Evolutionary conservation across 1,139 yeast genomes (phyloP), one percentile per base, ranked within the genome.

Genomic region (Sugiyamaella grinbergsii): DNA sequence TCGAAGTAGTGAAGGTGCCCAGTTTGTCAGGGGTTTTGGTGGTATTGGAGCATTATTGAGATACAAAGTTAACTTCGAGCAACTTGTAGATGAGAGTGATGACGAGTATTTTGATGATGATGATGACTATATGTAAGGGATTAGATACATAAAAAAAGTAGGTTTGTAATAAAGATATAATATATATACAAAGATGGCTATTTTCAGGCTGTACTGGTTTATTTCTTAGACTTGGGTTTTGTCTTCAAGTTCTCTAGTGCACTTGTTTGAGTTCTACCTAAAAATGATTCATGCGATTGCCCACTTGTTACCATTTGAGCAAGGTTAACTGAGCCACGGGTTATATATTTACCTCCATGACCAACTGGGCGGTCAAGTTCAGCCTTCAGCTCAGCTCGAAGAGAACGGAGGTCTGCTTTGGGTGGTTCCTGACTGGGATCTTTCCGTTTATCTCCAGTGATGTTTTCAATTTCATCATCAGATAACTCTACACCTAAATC

Each of bases 1-100:
- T 75, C 84, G 88, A 73, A 87, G 96, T 33, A 85, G 95, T 47
- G 98, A 93, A 73, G 98, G 98, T 76, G 95, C 98, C 42, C 98
- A 93, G 76, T 93, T 93, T 71, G 95, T 86, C 56, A 87, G 84
- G 66, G 98, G 98, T 55, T 93, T 93, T 66, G 98, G 98, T 85
- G 98, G 98, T 75, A 81, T 93, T 61, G 98, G 98, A 71, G 97
- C 96, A 54, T 71, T 93, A 65, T 78, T 93, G 71, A 89, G 98
- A 76, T 93, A 93, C 75, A 90, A 90, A 74, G 94, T 93, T 62
- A 93, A 93, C 75, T 93, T 93, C 67, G 98, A 93, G 69, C 96
- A 89, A 76, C 80, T 93, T 70, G 86, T 75, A 44, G 96, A 90
- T 53, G 97, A 88, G 59, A 81, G 87, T 54, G 96, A 87, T 58